Base-by-base conservation (phyloP, 2,329 filamentous ascomycete species). In the Claviceps sp. region DNA sequence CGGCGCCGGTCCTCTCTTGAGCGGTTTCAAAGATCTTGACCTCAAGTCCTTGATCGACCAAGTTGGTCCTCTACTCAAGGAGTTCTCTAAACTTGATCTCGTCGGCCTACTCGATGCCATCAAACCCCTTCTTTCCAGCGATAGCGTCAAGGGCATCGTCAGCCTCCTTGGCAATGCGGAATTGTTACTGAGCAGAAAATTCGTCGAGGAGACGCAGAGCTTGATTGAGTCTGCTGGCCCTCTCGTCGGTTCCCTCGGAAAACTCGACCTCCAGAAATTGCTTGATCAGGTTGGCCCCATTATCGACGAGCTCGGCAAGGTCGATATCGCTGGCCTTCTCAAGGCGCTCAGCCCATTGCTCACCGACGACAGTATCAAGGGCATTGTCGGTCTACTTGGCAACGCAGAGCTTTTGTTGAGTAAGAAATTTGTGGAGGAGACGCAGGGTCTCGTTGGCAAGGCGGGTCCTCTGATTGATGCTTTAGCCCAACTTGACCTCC, bases 201-300 rank as follows among this genome's bases (percentile, higher is more conserved):
- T 64, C 0, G 57, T 71, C 22, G 58, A 62, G 20, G 63, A 65
- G 2, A 56, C 68, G 1, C 57, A 64, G 5, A 55, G 54, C 11
- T 55, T 70, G 2, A 55, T 65, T 7, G 54, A 56, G 0, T 58
- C 59, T 34, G 63, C 63, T 52, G 54, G 52, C 26, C 67, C 68
- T 0, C 55, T 71, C 0, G 56, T 71, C 1, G 56, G 59, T 5
- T 63, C 60, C 2, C 55, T 71, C 5, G 61, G 61, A 44, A 62
- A 65, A 45, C 61, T 69, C 9, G 64, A 71, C 38, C 52, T 71
- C 0, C 51, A 62, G 50, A 63, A 61, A 6, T 22, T 63, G 0
- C 55, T 63, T 5, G 58, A 65, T 11, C 62, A 67, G 2, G 46
- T 70, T 1, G 60, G 60, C 5, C 68, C 68, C 0, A 54, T 72